Conservation (phyloP, 306 rosid species). For the Vigna angularis region DNA sequence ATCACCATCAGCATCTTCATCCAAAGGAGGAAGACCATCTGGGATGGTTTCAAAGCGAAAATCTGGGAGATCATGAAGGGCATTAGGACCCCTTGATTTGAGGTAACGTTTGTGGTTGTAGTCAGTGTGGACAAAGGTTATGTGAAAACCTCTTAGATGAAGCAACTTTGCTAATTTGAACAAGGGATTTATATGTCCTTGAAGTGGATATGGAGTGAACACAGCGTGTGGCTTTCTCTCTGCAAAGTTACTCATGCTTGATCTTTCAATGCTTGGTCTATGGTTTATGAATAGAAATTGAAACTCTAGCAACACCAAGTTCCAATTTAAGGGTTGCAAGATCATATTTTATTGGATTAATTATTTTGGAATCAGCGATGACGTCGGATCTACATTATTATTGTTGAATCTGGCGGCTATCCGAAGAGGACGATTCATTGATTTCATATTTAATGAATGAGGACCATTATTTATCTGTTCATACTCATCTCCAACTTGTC, state of each 20-base stretch:
- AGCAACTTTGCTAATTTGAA: slow-evolving; percentile 45
- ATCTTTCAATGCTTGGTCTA: not conserved
- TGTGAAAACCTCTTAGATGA: slow-evolving; percentile 45
- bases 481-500: too few relatives aligned
- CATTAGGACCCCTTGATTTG: slow-evolving; percentile 38
- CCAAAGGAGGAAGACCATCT: slow-evolving; percentile 48
- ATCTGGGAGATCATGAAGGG: slow-evolving; percentile 24
- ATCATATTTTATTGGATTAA: not conserved
- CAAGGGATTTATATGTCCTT: slow-evolving; percentile 43
- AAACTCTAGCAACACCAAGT: not conserved
- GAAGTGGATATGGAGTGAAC: slow-evolving; percentile 39
- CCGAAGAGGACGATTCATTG: too few relatives aligned
- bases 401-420: too few relatives aligned
- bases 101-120: slow-evolving; percentile 42
- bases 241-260: slow-evolving; percentile 35
- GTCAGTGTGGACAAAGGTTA: slow-evolving; percentile 48
- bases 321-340: not conserved
- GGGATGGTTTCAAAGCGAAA: slow-evolving; percentile 44
- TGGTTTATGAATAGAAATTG: not conserved
- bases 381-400: too few relatives aligned
- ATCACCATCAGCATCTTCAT: slow-evolving; percentile 2
- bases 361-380: too few relatives aligned
- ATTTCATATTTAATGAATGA: too few relatives aligned
- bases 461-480: too few relatives aligned
- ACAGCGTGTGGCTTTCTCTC: slow-evolving; percentile 54